These are phyloP conservation scores for Hibiscus tridactylites DNA, from an alignment of 345 rosid species.

Conservation along the genomic window DNA sequence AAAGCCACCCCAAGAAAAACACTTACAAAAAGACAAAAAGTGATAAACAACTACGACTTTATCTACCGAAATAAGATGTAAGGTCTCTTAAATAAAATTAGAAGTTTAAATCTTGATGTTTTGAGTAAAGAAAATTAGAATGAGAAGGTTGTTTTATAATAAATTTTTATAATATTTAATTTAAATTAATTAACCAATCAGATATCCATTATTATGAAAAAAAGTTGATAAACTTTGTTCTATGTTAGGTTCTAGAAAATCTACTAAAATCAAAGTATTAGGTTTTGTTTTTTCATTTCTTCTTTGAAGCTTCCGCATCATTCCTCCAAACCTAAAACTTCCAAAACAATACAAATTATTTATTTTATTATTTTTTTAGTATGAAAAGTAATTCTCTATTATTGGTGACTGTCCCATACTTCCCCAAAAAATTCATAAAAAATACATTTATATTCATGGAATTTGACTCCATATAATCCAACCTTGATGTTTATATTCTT, in stretches of 20 bases:
- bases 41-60: too few species aligned
- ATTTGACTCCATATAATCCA: constrained; percentile 1
- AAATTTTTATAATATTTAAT: too few species aligned
- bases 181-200: too few species aligned
- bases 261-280: constrained; percentile 12
- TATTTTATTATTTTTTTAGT: not conserved
- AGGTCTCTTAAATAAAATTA: too few species aligned
- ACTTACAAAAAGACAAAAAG: not conserved
- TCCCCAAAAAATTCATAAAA: not conserved
- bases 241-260: constrained; percentile 4
- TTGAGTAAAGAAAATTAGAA: too few species aligned
- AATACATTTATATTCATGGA: not conserved
- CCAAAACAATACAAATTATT: not conserved
- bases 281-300: not conserved
- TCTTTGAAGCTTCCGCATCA: not conserved
- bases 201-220: too few species aligned
- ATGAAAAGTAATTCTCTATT: not conserved
- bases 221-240: not conserved
- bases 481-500: constrained; percentile 2
- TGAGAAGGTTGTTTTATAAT: too few species aligned
- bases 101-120: too few species aligned
- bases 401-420: not conserved
- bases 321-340: not conserved
- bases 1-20: not conserved
- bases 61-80: too few species aligned